Evolutionary conservation across 768 basidiomycete species (phyloP).

Genomic region (Dacryopinax primogenitus): DNA sequence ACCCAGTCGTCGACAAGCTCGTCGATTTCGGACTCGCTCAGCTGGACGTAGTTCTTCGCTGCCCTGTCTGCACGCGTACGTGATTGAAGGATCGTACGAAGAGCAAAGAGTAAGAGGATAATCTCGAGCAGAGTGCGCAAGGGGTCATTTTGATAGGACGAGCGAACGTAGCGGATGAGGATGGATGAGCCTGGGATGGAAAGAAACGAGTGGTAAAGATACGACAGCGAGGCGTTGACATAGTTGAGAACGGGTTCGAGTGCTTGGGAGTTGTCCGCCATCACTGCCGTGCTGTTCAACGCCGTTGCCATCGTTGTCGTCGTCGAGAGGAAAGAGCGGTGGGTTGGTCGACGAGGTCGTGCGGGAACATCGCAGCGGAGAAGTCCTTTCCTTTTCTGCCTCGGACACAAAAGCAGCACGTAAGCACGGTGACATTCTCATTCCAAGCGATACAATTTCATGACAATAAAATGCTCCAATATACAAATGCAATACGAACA

Average conservation of each 20-base stretch:
- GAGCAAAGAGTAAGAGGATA: conserved; percentile 73
- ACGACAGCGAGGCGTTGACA: conserved; percentile 9
- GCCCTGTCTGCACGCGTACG: conserved; percentile 74
- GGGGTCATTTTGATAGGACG: conserved; percentile 93
- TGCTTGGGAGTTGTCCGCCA: background rate
- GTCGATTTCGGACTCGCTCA: conserved; percentile 88
- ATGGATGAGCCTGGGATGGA: conserved; percentile 30
- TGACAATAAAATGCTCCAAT: background rate
- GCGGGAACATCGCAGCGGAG: background rate
- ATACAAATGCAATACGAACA: background rate
- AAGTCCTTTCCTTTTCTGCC: background rate
- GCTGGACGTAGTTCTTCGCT: conserved; percentile 80
- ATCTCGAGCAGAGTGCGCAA: conserved; percentile 82
- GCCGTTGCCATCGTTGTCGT: conserved; percentile 7
- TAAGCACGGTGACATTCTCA: background rate
- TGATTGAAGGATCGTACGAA: conserved; percentile 80
- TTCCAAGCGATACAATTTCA: background rate
- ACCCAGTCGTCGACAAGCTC: conserved; percentile 93
- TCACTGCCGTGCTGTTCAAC: background rate
- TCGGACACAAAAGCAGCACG: background rate
- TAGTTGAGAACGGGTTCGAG: background rate
- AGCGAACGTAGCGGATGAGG: conserved; percentile 71
- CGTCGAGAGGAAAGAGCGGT: background rate
- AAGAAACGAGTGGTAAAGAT: conserved; percentile 12
- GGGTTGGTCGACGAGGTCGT: background rate